phyloP scores from a whole-genome alignment of 1,284 basidiomycete genomes.

The Porodaedalea pini region DNA sequence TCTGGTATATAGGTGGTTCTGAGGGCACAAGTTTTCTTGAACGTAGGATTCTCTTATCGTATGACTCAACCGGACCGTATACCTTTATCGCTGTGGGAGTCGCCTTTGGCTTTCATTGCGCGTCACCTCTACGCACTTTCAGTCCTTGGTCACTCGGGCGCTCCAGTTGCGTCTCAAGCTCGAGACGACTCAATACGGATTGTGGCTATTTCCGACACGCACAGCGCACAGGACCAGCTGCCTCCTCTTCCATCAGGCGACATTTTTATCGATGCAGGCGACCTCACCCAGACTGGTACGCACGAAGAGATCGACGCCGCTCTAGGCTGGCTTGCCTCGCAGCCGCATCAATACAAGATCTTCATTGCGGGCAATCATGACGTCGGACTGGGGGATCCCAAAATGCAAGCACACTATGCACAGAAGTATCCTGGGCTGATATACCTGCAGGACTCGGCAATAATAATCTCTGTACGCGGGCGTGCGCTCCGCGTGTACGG shows the following conservation, averaged over 20 bases:
- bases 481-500: slow-evolving; percentile 33
- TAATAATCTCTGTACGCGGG: slow-evolving; percentile 27
- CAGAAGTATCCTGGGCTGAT: slow-evolving; percentile 24
- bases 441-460: slow-evolving; percentile 31
- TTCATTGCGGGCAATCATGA: slow-evolving; percentile 44
- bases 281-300: slow-evolving; percentile 20
- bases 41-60: too few species aligned
- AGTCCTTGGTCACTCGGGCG: too few species aligned
- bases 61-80: too few species aligned
- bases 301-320: slow-evolving; percentile 16
- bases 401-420: too few species aligned
- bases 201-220: slow-evolving; percentile 22
- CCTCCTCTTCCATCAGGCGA: slow-evolving; percentile 17
- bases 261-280: slow-evolving; percentile 23
- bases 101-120: too few species aligned
- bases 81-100: too few species aligned
- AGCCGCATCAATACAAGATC: slow-evolving; percentile 36
- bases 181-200: too few species aligned
- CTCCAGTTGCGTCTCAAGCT: too few species aligned
- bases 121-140: too few species aligned
- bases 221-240: slow-evolving; percentile 6
- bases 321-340: slow-evolving; percentile 27
- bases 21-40: too few species aligned
- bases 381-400: slow-evolving; percentile 23
- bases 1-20: too few species aligned